Percentiles rank a stretch among this genome's conserved stretches.
Conservation (phyloP, 805 yeast species). For the Ogataea dorogensis region DNA sequence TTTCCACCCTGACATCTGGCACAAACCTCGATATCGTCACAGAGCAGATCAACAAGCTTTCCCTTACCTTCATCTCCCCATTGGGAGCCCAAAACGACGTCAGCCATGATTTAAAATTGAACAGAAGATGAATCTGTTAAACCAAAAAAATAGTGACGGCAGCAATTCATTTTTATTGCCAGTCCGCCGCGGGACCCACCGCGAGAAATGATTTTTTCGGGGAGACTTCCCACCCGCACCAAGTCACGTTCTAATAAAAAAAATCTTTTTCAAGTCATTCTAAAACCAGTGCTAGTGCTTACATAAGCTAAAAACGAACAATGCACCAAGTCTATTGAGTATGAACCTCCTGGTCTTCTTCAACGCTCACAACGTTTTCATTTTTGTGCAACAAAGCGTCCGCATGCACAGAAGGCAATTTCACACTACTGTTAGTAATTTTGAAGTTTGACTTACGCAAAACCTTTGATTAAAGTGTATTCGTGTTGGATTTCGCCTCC, state of each 20-base stretch:
- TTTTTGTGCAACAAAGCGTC: slow-evolving; percentile 41
- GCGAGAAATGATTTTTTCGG: too few species aligned
- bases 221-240: slow-evolving; percentile 2
- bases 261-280: slow-evolving; percentile 6
- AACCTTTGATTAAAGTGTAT: slow-evolving; percentile 65
- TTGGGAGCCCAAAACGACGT: slow-evolving; percentile 96
- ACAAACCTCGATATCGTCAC: slow-evolving; percentile 94
- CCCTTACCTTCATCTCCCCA: slow-evolving; percentile 99
- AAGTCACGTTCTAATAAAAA: slow-evolving; percentile 10
- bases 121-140: slow-evolving; percentile 20
- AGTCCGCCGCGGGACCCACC: neutral
- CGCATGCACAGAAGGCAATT: slow-evolving; percentile 55
- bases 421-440: slow-evolving; percentile 33
- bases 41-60: slow-evolving; percentile 89
- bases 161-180: slow-evolving; percentile 1
- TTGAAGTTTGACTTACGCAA: slow-evolving; percentile 36
- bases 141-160: slow-evolving; percentile 14
- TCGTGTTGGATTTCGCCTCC: slow-evolving; percentile 66
- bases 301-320: slow-evolving; percentile 7
- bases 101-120: slow-evolving; percentile 50
- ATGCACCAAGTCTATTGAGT: slow-evolving; percentile 23
- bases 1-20: slow-evolving; percentile 99
- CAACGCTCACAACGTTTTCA: slow-evolving; percentile 55
- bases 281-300: slow-evolving; percentile 1
- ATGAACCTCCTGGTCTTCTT: slow-evolving; percentile 67